phyloP scores from a whole-genome alignment of 2,329 filamentous ascomycete species.

The Colletotrichum tanaceti region DNA sequence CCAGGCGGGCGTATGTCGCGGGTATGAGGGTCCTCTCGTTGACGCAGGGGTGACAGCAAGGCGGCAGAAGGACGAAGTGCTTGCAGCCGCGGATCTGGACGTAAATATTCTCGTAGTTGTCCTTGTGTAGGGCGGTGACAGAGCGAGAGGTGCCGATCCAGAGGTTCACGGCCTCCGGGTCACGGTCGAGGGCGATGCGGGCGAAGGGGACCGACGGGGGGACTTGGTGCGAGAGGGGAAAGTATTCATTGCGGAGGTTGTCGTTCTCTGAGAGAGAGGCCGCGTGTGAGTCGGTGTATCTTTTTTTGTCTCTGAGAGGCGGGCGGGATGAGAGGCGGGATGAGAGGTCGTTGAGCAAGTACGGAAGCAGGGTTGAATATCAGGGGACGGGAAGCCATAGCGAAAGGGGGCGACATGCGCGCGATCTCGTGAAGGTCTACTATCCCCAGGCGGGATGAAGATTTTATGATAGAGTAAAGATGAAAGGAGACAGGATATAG shows the following conservation, averaged over 20 bases:
- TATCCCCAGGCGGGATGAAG: no score
- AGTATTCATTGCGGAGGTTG: constrained; percentile 81
- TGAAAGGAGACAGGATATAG: no score
- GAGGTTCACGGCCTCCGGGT: constrained; percentile 82
- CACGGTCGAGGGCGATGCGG: constrained; percentile 71
- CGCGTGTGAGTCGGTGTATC: not conserved
- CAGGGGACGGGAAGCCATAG: not conserved
- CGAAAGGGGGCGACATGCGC: not conserved
- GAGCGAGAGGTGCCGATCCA: constrained; percentile 82
- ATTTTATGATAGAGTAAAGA: no score
- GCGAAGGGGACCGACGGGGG: constrained; percentile 76
- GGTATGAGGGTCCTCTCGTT: constrained; percentile 69
- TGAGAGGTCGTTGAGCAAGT: not conserved
- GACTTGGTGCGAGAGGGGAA: constrained; percentile 70
- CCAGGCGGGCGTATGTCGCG: constrained; percentile 67
- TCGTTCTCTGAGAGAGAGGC: constrained; percentile 72
- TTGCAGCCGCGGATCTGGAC: constrained; percentile 80
- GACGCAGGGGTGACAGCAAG: constrained; percentile 75
- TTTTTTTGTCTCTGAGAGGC: not conserved
- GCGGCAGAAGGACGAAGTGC: constrained; percentile 80
- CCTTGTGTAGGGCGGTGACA: constrained; percentile 79
- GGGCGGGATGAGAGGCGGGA: not conserved
- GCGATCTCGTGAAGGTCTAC: no score
- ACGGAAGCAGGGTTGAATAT: not conserved
- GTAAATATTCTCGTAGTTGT: constrained; percentile 89